Base-by-base conservation (phyloP, 2,329 filamentous ascomycete genomes). In the Fusarium oligoseptatum region DNA sequence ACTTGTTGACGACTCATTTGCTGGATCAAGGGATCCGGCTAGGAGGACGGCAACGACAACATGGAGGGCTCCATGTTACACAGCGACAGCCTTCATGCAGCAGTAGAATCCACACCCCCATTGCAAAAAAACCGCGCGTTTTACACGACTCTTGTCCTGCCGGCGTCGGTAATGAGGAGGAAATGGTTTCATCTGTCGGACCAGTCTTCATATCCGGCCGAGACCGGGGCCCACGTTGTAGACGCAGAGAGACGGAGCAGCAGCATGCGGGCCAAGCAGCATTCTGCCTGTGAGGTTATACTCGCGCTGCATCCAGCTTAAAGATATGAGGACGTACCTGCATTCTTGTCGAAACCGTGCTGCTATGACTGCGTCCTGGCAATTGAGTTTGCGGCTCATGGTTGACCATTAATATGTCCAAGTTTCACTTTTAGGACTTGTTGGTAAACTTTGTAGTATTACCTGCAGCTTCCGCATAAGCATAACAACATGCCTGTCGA, bases 191-290 rank as follows among this genome's bases (percentile, higher is more conserved):
- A 75, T 55, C 58, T 62, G 60, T 73, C 72, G 66, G 66, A n/a
- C 52, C 58, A 74, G 72, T 75, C 34, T 58, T 67, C 69, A 73
- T 57, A 74, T 70, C 72, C 72, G 69, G 72, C 72, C 72, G 72
- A 75, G 72, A 75, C 72, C 70, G 69, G 55, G 55, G 66, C 60
- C 61, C 41, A 63, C 62, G 48, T 56, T 20, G 50, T 63, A 52
- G 43, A 73, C 48, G 72, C 62, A 73, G 36, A 29, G 50, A 41
- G 37, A 75, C 24, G 72, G 72, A 57, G 64, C 17, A 52, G 27
- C 27, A 60, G 67, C 43, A 72, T 75, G 72, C 66, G 72, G 66
- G 72, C 70, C 56, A 63, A 61, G 50, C 65, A 73, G 68, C 69
- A 27, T 63, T 60, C 52, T 70, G 66, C 72, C 60, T 50, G 56